These are phyloP conservation scores for Furcasterigmium sp. DNA, from an alignment of 2,329 filamentous ascomycete genomes.

Conservation along the genomic window DNA sequence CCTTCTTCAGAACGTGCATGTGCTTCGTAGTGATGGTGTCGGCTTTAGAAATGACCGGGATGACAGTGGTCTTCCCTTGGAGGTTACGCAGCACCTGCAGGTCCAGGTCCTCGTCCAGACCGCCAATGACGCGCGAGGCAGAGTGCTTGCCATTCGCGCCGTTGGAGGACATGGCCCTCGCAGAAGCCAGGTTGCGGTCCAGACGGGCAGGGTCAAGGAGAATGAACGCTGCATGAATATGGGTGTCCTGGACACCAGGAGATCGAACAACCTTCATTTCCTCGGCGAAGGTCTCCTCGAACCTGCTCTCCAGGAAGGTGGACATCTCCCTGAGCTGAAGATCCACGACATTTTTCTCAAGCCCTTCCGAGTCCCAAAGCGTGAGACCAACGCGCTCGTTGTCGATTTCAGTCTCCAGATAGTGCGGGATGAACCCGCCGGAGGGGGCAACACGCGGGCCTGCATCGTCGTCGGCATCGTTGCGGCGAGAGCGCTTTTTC, in stretches of 20 bases:
- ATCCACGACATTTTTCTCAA: constrained; percentile 93
- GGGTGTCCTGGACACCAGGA: constrained; percentile 88
- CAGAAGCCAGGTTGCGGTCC: constrained; percentile 72
- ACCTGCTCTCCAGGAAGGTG: constrained; percentile 92
- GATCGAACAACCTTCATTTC: constrained; percentile 97
- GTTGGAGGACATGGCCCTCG: constrained; percentile 48
- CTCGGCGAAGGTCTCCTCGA: constrained; percentile 94
- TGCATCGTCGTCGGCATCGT: constrained; percentile 49
- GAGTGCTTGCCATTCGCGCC: constrained; percentile 45
- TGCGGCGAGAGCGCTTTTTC: constrained; percentile 62
- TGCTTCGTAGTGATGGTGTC: constrained; percentile 95
- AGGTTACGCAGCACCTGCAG: constrained; percentile 83
- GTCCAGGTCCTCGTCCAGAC: constrained; percentile 83
- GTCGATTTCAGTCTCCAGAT: constrained; percentile 91
- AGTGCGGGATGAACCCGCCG: constrained; percentile 79
- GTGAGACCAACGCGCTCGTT: constrained; percentile 87
- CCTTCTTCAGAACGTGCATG: constrained; percentile 87
- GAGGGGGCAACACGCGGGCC: constrained; percentile 35
- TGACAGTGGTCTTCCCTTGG: constrained; percentile 89
- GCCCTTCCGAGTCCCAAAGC: constrained; percentile 90
- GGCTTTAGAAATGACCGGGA: constrained; percentile 93
- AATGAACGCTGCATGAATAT: constrained; percentile 94
- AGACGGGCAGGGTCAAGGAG: constrained; percentile 83
- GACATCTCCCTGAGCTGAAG: constrained; percentile 89
- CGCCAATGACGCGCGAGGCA: constrained; percentile 49